Evolutionary conservation across 495 filamentous ascomycete species (phyloP), one percentile per base, ranked within the genome.

Genomic region (Halenospora varia): DNA sequence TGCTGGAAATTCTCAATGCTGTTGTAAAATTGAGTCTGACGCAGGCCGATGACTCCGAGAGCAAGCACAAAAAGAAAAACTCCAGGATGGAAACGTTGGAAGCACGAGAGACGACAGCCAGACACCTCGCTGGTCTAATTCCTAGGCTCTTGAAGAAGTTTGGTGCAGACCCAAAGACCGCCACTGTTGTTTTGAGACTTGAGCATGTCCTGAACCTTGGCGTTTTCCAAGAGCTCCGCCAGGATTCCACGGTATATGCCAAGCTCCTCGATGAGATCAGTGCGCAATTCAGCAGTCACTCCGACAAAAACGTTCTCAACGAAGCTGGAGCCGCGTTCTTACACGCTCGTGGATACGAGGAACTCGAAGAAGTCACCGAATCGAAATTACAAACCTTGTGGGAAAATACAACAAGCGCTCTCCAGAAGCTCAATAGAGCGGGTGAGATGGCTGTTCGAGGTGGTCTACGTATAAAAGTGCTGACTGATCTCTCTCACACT

Each of bases 201-300:
- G 90, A 92, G 64, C 89, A 91, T 66, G 81, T 87, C 19, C 82
- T 98, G 17, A 88, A 96, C 62, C 79, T 97, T 2, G 87, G 90
- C 49, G 83, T 94, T 20, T 94, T 96, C 68, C 86, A 94, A 66
- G 89, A 96, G 64, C 75, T 97, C 11, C 87, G 92, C 19, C 90
- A 96, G 68, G 88, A 92, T 63, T 84, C 88, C 1, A 85, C 88
- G 0, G 87, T 87, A 0, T 96, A 95, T 69, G 81, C 81, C 0
- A 82, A 90, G 13, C 72, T 97, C 19, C 76, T 98, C 1, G 94
- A 96, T 60, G 93, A 97, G 62, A 93, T 97, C 64, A 90, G 89
- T 62, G 88, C 87, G 57, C 94, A 97, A 66, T 97, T 97, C 71
- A 81, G 92, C 47, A 85, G 90, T 0, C 94, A 98, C 65, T 88